Conservation (phyloP, 345 rosid species). For the Salix exigua region DNA sequence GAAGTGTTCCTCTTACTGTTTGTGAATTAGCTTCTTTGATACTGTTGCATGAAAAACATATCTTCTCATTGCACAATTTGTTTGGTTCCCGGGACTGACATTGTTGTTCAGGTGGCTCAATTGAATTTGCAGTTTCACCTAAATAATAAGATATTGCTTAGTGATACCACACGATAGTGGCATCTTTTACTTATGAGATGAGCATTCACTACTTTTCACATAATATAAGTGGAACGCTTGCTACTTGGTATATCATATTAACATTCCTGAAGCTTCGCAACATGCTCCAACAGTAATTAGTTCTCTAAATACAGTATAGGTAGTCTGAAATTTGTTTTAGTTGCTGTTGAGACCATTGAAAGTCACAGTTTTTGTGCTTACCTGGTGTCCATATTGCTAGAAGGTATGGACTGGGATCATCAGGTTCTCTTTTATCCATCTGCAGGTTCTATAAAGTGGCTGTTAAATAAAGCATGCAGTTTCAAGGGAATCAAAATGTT, state of each 20-base stretch:
- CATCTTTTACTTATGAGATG: background rate
- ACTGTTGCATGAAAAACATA: slow-evolving; percentile 76
- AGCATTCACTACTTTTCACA: background rate
- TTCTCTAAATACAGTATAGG: background rate
- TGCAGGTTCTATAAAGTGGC: slow-evolving; percentile 27
- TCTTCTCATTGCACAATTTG: slow-evolving; percentile 47
- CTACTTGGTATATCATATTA: background rate
- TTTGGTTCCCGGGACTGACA: slow-evolving; percentile 53
- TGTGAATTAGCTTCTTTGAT: slow-evolving; percentile 63
- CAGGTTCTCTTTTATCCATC: slow-evolving; percentile 76
- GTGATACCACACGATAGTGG: background rate
- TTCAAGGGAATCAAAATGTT: background rate
- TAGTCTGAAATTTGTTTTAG: background rate
- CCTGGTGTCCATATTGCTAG: slow-evolving; percentile 99
- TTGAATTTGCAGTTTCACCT: slow-evolving; percentile 87
- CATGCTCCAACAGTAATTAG: background rate
- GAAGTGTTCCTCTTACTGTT: slow-evolving; percentile 79
- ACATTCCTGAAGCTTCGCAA: background rate
- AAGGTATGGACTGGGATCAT: slow-evolving; percentile 79
- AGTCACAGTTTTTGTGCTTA: slow-evolving; percentile 14
- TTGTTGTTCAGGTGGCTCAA: slow-evolving; percentile 49
- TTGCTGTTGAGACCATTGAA: background rate
- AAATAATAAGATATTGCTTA: background rate
- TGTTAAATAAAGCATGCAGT: background rate
- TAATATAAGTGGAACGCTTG: background rate